These are phyloP conservation scores for Euphorbia celastroides DNA, from an alignment of 441 rosid genomes.

Conservation along the genomic window DNA sequence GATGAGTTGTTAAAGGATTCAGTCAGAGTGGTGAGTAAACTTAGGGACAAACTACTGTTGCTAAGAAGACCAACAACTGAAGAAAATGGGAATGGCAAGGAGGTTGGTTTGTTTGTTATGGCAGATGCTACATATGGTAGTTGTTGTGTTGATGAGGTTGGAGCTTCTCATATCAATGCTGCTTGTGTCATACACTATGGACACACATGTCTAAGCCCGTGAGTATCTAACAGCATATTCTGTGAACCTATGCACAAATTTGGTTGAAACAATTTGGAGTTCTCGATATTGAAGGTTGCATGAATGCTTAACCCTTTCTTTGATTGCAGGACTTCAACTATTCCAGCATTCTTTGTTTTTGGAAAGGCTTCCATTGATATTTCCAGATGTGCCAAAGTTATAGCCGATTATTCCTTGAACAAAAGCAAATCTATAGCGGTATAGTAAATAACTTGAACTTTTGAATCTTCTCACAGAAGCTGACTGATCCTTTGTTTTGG, in stretches of 20 bases:
- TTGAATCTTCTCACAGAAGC: background rate
- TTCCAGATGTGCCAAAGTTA: slow-evolving; percentile 40
- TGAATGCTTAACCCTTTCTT: too few species aligned
- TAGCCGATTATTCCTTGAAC: slow-evolving; percentile 30
- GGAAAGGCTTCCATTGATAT: slow-evolving; percentile 58
- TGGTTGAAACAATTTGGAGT: too few species aligned
- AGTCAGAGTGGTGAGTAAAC: slow-evolving; percentile 42
- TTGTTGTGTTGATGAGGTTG: slow-evolving; percentile 91
- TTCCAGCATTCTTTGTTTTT: slow-evolving; percentile 77
- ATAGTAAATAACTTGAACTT: slow-evolving; percentile 17
- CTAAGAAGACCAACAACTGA: slow-evolving; percentile 25
- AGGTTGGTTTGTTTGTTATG: slow-evolving; percentile 66
- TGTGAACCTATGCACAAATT: background rate
- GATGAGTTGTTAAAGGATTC: slow-evolving; percentile 77
- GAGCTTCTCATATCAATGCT: slow-evolving; percentile 69
- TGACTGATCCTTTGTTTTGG: slow-evolving; percentile 7
- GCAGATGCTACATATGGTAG: slow-evolving; percentile 91
- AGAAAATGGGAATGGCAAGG: slow-evolving; percentile 27
- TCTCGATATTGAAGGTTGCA: background rate
- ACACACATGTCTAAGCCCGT: slow-evolving; percentile 93
- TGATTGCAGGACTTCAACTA: slow-evolving; percentile 59
- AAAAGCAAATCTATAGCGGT: slow-evolving; percentile 60
- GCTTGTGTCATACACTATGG: slow-evolving; percentile 89
- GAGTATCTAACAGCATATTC: slow-evolving; percentile 22
- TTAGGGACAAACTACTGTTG: slow-evolving; percentile 35